Percentiles rank a stretch among this genome's conserved stretches.
phyloP scores from a whole-genome alignment of 345 rosid species.

The Erysimum cheiranthoides region DNA sequence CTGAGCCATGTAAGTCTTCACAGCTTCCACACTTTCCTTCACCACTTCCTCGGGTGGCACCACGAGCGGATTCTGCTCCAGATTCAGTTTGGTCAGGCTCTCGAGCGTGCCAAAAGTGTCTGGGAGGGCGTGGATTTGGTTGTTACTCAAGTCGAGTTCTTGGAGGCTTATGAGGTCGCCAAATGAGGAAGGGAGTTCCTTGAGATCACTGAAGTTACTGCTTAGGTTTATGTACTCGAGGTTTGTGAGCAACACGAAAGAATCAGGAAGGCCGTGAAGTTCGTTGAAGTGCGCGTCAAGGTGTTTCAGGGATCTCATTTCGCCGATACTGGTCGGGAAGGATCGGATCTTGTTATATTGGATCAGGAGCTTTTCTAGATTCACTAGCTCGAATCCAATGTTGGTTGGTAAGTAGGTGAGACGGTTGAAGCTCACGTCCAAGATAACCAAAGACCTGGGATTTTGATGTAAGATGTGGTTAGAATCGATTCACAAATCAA shows the following conservation, averaged over 20 bases:
- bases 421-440: slow-evolving; percentile 81
- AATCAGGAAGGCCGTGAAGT: slow-evolving; percentile 64
- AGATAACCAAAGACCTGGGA: slow-evolving; percentile 71
- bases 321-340: slow-evolving; percentile 74
- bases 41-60: slow-evolving; percentile 73
- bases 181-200: slow-evolving; percentile 67
- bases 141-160: slow-evolving; percentile 91
- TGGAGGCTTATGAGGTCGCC: slow-evolving; percentile 75
- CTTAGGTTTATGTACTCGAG: slow-evolving; percentile 77
- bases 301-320: slow-evolving; percentile 66
- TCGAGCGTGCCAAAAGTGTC: slow-evolving; percentile 81
- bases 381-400: slow-evolving; percentile 68
- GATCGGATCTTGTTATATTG: slow-evolving; percentile 80
- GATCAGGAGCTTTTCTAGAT: slow-evolving; percentile 62
- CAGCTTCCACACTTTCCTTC: slow-evolving; percentile 72
- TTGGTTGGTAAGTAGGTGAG: slow-evolving; percentile 86
- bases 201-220: slow-evolving; percentile 81
- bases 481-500: neutral
- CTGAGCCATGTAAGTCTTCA: slow-evolving; percentile 68
- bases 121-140: slow-evolving; percentile 82
- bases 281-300: slow-evolving; percentile 90
- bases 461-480: slow-evolving; percentile 13
- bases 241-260: slow-evolving; percentile 66
- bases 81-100: slow-evolving; percentile 64
- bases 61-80: slow-evolving; percentile 75